Evolutionary conservation across 306 rosid species (phyloP), one percentile per base, ranked within the genome.

Genomic region (Hylodesmum podocarpum): DNA sequence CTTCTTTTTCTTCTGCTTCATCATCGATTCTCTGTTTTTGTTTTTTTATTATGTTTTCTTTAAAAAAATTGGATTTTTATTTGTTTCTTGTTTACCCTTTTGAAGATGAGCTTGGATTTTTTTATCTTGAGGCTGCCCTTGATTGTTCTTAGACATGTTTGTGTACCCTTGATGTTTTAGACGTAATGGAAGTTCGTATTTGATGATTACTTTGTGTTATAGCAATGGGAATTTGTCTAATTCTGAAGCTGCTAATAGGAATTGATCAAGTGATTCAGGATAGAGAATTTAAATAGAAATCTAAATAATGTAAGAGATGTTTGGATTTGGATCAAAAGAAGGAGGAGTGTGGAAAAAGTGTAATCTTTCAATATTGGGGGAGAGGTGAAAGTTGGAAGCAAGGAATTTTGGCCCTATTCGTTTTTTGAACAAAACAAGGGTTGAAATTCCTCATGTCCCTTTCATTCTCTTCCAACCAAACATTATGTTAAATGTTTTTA

Each of bases 91-190:
- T 21, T 40, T 37, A 18, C 54, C 41, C 51, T 29, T 54, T 27
- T 65, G 70, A 71, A 16, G 54, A 64, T 53, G 65, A 41, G 40
- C 66, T 83, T 25, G 62, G 44, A 25, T 70, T 79, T 70, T 79
- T 70, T 79, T 22, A 18, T 75, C 44, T 27, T 40, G 24, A 3
- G 43, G 31, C 43, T 34, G 33, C 43, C 41, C 33, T 61, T 24
- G 1, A 39, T 50, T 70, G 11, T 21, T 55, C 24, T 28, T 0
- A 1, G 33, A 31, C 21, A 0, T 5, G 3, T 22, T 40, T 70
- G 4, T 6, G 49, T 41, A 5, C 22, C 8, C 40, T 67, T 66
- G n/a, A n/a, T 36, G 41, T 44, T 57, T 59, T n/a, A n/a, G n/a
- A n/a, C n/a, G n/a, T n/a, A n/a, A n/a, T n/a, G n/a, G 43, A 15